Percentiles rank a stretch among this genome's conserved stretches.
These are phyloP conservation scores for Suillus luteus DNA, from an alignment of 768 basidiomycete genomes.

Conservation along the genomic window DNA sequence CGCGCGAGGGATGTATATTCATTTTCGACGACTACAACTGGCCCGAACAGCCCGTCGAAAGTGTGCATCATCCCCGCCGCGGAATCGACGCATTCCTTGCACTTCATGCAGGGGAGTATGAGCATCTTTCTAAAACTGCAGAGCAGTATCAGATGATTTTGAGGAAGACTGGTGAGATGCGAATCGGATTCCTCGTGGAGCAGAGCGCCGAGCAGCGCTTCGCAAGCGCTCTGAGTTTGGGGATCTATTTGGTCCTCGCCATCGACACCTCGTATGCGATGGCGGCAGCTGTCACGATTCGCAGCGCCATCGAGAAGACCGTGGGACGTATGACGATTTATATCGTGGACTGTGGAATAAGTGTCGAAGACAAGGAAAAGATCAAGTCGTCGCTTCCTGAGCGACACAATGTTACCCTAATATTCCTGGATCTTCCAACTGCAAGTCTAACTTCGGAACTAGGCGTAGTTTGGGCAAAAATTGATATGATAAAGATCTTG, in stretches of 20 bases:
- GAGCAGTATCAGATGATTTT: conserved; percentile 55
- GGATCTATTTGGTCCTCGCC: conserved; percentile 49
- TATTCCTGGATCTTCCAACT: conserved; percentile 42
- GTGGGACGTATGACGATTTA: conserved; percentile 48
- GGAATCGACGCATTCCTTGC: conserved; percentile 57
- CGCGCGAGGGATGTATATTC: conserved; percentile 49
- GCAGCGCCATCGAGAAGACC: conserved; percentile 40
- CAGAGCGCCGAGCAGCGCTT: conserved; percentile 4
- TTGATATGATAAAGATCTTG: conserved; percentile 46
- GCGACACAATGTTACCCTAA: conserved; percentile 38
- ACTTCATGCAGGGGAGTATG: conserved; percentile 53
- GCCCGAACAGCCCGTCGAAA: conserved; percentile 48
- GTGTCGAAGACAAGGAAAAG: conserved; percentile 35
- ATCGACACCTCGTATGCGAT: conserved; percentile 48
- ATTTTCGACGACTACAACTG: conserved; percentile 63
- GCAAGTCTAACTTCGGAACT: conserved; percentile 28
- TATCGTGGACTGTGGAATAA: conserved; percentile 49
- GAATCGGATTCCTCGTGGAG: conserved; percentile 47
- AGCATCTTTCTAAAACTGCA: conserved; percentile 36
- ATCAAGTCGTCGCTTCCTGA: conserved; percentile 33
- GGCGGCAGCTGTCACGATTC: conserved; percentile 49
- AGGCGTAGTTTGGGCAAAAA: conserved; percentile 49
- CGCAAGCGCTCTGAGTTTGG: conserved; percentile 40
- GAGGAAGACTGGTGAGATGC: conserved; percentile 50
- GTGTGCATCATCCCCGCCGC: conserved; percentile 54